Evolutionary conservation across 257 asterid species (phyloP), one percentile per base, ranked within the genome.

Genomic region (Solanum habrochaites): DNA sequence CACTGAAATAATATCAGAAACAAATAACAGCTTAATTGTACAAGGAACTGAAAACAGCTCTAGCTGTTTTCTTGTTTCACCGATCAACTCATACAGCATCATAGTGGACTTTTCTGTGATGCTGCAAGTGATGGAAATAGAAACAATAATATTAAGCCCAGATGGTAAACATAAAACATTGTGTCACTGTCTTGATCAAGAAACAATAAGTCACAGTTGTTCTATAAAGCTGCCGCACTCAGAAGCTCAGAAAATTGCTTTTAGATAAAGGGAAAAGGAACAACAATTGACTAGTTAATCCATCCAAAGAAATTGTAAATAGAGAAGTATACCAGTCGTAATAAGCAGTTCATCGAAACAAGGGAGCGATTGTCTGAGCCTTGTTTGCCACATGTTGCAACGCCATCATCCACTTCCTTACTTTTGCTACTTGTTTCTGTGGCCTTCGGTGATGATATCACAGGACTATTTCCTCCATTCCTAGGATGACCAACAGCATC

Each of bases 291-390:
- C 43, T 29, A 49, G 20, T 81, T 81, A 49, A 81, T 81, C 23
- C 45, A 11, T 39, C 12, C 60, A 35, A 84, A 62, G 25, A 85
- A 86, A 60, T 40, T 49, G 39, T 39, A 85, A 13, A 71, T 70
- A 43, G 66, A n/a, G 90, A 93, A 58, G 47, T 81, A 89, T 94
- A 96, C 99, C 98, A 89, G 89, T 86, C 92, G 90, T 90, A 96
- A 85, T 87, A 95, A 89, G 96, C 98, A 95, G 88, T 90, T 93
- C 92, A 89, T 92, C 14, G 88, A 52, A 84, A 83, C 85, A 21
- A 83, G 72, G 25, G 92, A 74, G 74, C 90, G 58, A 87, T 86
- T 80, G 60, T 77, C 78, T n/a, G 89, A 75, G 70, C 89, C 83
- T 70, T 88, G 88, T 77, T 89, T 87, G 74, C 89, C 90, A 88